phyloP scores from a whole-genome alignment of 306 rosid species.

The Medicago ruthenica region DNA sequence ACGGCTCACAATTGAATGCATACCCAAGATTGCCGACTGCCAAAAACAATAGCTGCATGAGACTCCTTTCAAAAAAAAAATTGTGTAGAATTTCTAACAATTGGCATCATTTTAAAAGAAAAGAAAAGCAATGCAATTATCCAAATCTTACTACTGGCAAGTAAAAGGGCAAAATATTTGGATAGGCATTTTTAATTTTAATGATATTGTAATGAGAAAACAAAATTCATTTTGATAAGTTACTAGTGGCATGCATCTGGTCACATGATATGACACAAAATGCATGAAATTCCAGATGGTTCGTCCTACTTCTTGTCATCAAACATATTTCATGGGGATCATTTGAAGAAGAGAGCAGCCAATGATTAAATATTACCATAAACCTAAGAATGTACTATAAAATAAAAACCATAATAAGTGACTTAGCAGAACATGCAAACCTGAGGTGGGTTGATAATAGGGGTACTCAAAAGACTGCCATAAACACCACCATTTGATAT shows the following conservation, averaged over 20 bases:
- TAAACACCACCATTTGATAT: conserved; percentile 90
- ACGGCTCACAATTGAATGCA: conserved; percentile 84
- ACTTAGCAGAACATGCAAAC: conserved; percentile 44
- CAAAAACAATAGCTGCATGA: conserved; percentile 38
- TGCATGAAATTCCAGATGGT: background rate
- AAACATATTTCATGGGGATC: conserved; percentile 3
- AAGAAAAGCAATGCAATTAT: background rate
- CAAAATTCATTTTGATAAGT: conserved; percentile 25
- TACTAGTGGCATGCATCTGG: background rate
- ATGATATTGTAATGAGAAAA: conserved; percentile 2
- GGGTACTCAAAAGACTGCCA: conserved; percentile 87
- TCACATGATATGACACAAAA: conserved; percentile 10
- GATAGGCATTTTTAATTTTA: conserved; percentile 4
- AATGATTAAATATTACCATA: background rate
- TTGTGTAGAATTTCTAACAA: conserved; percentile 7
- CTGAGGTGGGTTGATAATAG: conserved; percentile 91
- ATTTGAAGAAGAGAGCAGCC: background rate
- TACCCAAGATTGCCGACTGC: conserved; percentile 88
- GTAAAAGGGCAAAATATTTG: conserved; percentile 9
- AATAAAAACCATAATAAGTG: background rate
- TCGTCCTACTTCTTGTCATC: conserved; percentile 21
- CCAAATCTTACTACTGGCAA: conserved; percentile 13
- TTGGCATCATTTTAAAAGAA: background rate
- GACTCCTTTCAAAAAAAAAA: conserved; percentile 12
- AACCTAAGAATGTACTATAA: background rate